Base-by-base conservation (phyloP, 129 eudicot genomes). In the Ambrosia trifida region DNA sequence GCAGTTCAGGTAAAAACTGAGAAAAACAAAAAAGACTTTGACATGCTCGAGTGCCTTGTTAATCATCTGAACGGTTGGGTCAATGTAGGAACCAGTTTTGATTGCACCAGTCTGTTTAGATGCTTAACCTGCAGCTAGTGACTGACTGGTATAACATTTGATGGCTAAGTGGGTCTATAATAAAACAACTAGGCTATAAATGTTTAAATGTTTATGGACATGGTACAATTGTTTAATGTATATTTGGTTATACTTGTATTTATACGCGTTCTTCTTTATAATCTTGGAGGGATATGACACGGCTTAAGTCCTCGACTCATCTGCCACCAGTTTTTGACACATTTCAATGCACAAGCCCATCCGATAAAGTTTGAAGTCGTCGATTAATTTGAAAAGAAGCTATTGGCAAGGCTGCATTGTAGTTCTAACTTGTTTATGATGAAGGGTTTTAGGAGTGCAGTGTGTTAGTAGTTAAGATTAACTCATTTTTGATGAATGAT, bases 61-160 rank as follows among this genome's bases (percentile, higher is more conserved):
- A 69, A 77, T 66, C 70, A 67, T 79, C 65, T 72, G 35, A 79
- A 73, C 74, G 69, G 47, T 65, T 66, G 45, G 75, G 83, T 73
- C 74, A 67, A 79, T 79, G 83, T 79, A 73, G 79, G 79, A 73
- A 67, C 75, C 65, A 62, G 72, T 19, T 54, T 47, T 47, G 64
- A 79, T 30, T 65, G 41, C 44, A 74, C 80, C 76, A 20, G 73
- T 69, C 77, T 69, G 54, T 69, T 80, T 71, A 65, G 57, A 75
- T 80, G 84, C 77, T 76, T 75, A 70, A 70, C 68, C 72, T 75
- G 84, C 84, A 54, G 66, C 53, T 67, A 80, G 68, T 74, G 71
- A 58, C 66, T 74, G 71, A 58, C 66, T 62, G 51, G 71, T 77
- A n/a, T 75, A 66, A 69, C 56, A 62, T 70, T 70, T 77, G 30